Base-by-base conservation (phyloP, 108 stramenopile genomes). In the Skeletonema costatum region DNA sequence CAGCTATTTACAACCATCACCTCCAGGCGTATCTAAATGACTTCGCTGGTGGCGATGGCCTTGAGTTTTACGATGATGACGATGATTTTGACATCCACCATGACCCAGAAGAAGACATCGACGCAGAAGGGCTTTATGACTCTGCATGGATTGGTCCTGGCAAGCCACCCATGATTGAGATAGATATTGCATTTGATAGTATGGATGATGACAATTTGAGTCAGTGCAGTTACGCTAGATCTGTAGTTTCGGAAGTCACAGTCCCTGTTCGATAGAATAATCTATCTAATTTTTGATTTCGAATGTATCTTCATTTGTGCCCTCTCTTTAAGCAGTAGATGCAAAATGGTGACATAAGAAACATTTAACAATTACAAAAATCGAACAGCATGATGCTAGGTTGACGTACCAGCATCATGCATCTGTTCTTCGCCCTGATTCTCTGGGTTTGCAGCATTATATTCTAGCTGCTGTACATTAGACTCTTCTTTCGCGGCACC, bases 1-100 rank as follows among this genome's bases (percentile, higher is more conserved):
- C 60, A 38, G 78, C 73, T 16, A 73, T 73, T 36, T 71, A 71
- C 64, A 60, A 71, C 64, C 62, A 46, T 3, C 71, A 79, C 36
- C 58, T 79, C 46, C 51, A 67, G 39, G 64, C 71, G 14, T 79
- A 79, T 33, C 51, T 77, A 1, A 32, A 60, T 9, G 76, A 53
- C 12, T 32, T 36, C 68, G 14, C 35, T 14, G 68, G 64, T 10
- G 76, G 70, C 56, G 35, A 48, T 9, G 71, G 66, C 2, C 44
- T 76, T 33, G 64, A 76, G 41, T 56, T 35, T 65, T 61, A 21
- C 3, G 78, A 79, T 31, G 59, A 64, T n/a, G 71, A 79, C 29
- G 78, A 73, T 31, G 46, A 56, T 17, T 70, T 70, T 17, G 70
- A 70, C 58, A 64, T 71, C 9, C 71, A 65, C 11, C 46, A 66